Base-by-base conservation (phyloP, 495 filamentous ascomycete species). In the Tricharina praecox region DNA sequence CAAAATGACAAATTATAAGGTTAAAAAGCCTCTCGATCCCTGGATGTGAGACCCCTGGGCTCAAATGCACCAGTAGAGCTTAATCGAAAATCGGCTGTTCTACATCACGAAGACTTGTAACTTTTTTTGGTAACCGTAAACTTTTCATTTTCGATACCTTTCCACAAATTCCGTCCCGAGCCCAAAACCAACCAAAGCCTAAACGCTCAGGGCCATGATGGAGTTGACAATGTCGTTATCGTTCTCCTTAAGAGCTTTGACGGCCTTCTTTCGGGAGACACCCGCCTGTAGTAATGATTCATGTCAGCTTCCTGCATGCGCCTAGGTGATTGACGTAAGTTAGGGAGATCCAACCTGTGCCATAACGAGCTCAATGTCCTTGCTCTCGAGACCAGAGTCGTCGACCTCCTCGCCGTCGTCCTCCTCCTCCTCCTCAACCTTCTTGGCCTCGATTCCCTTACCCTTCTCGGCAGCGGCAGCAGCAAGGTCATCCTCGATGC, bases 181-280 rank as follows among this genome's bases (percentile, higher is more conserved):
- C 24, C 24, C 7, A 23, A 33, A 21, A 46, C 35, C 43, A 11
- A 13, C n/a, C 30, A 11, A 15, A n/a, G 2, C 15, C 35, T 76
- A 97, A 81, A 93, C 81, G 71, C 86, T 94, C 66, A 97, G 73
- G 55, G 88, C 85, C 90, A 97, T 97, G 70, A 97, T 97, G 49
- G 88, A 93, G 76, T 96, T 96, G 68, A 99, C 92, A 70, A 99
- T 96, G 66, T 99, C 92, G 60, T 95, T 93, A 68, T 95, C 85
- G 66, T 99, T 95, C 73, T 95, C 85, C 72, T 90, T 88, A 51
- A 99, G 72, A 23, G 92, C 92, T 69, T 94, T 96, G 71, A 96
- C 79, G 47, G 90, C 90, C 76, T 96, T 96, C 73, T 92, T 95
- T 62, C 90, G 72, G 51, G 82, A 90, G 47, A 99, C 90, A 60